Percentiles rank a stretch among this genome's conserved stretches.
Evolutionary conservation across 2,329 filamentous ascomycete species (phyloP).

Genomic region (Aureobasidium sp.): DNA sequence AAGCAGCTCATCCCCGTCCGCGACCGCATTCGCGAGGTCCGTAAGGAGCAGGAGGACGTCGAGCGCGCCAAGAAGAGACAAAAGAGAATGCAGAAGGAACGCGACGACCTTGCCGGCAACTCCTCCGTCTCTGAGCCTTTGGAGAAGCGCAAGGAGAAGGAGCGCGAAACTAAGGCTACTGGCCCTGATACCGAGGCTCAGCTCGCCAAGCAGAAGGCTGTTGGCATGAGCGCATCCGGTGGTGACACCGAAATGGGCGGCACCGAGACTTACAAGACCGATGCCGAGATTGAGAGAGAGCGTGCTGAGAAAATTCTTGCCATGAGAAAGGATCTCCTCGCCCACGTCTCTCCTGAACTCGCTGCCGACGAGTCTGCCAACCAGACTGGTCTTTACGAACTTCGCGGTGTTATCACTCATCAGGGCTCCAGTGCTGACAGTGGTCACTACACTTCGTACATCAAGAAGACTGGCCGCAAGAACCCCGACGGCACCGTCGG

Average conservation of each 20-base stretch:
- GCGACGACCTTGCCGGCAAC: slow-evolving; percentile 41
- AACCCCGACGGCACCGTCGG: slow-evolving; percentile 69
- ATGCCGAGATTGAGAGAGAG: slow-evolving; percentile 86
- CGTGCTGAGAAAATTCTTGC: slow-evolving; percentile 64
- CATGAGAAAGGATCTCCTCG: slow-evolving; percentile 82
- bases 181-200: slow-evolving; percentile 37
- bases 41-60: slow-evolving; percentile 90
- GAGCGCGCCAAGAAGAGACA: slow-evolving; percentile 88
- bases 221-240: slow-evolving; percentile 38
- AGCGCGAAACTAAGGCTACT: slow-evolving; percentile 44
- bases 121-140: slow-evolving; percentile 56
- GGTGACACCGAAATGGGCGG: slow-evolving; percentile 69
- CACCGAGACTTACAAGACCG: slow-evolving; percentile 85
- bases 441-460: slow-evolving; percentile 94
- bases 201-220: slow-evolving; percentile 40
- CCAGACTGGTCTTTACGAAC: slow-evolving; percentile 90
- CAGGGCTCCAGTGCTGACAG: slow-evolving; percentile 95
- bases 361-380: slow-evolving; percentile 75
- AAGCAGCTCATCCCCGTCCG: slow-evolving; percentile 82
- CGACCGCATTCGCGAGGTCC: slow-evolving; percentile 89
- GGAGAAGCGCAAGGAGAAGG: slow-evolving; percentile 80
- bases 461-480: slow-evolving; percentile 76
- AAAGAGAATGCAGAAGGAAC: slow-evolving; percentile 58
- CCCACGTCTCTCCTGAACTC: slow-evolving; percentile 68
- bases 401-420: slow-evolving; percentile 89